Conservation (phyloP, 768 basidiomycete species). For the Cystobasidium ongulense region DNA sequence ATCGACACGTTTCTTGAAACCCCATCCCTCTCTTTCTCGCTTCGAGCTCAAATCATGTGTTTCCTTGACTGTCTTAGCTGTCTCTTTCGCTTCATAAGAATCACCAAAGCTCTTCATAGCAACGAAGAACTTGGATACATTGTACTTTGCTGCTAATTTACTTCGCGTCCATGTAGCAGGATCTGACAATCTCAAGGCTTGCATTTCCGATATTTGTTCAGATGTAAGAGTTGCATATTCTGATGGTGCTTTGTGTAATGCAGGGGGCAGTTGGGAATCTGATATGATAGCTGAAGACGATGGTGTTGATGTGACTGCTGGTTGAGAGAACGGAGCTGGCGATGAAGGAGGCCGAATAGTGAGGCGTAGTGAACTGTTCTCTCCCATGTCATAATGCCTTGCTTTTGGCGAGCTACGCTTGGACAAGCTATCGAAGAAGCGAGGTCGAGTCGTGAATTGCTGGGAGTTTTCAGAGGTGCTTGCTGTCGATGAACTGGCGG, state of each 20-base stretch:
- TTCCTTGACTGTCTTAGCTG: slow-evolving; percentile 11
- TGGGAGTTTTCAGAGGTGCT: background rate
- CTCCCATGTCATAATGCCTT: background rate
- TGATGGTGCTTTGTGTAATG: background rate
- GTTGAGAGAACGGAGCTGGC: slow-evolving; percentile 28
- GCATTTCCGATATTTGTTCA: slow-evolving; percentile 30
- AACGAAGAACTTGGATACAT: slow-evolving; percentile 32
- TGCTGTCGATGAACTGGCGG: background rate
- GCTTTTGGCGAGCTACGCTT: background rate
- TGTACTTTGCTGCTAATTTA: slow-evolving; percentile 35
- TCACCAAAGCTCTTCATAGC: slow-evolving; percentile 34
- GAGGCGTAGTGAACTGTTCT: slow-evolving; percentile 1
- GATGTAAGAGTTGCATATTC: slow-evolving; percentile 1
- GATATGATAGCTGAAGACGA: background rate
- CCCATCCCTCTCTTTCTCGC: slow-evolving; percentile 3
- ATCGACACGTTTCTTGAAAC: slow-evolving; percentile 11
- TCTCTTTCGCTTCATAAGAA: slow-evolving; percentile 13
- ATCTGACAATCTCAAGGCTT: slow-evolving; percentile 24
- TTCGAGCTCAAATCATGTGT: background rate
- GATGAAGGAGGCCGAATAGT: slow-evolving; percentile 36
- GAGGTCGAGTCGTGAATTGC: slow-evolving; percentile 1
- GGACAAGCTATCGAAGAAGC: slow-evolving; percentile 10
- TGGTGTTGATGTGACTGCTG: background rate
- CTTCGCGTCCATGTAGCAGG: slow-evolving; percentile 31
- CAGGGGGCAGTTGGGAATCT: background rate